Conservation (phyloP, 2,329 filamentous ascomycete species). For the Moelleriella libera region DNA sequence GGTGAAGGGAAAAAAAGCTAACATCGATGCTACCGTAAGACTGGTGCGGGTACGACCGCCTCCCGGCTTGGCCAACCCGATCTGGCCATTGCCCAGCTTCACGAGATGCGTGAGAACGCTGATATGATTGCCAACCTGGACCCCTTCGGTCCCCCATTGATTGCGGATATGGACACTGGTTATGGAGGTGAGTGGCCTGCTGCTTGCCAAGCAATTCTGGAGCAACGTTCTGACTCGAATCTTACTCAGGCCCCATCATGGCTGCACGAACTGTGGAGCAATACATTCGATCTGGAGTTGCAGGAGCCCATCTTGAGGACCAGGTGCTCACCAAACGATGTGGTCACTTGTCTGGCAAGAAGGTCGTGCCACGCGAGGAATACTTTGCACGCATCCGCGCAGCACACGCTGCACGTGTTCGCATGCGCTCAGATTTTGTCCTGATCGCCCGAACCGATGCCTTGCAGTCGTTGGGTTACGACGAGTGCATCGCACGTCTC, state of each 20-base stretch:
- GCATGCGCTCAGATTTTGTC: conserved; percentile 40
- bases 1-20: too few species aligned
- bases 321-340: conserved; percentile 53
- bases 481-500: conserved; percentile 37
- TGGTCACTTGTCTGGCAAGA: conserved; percentile 48
- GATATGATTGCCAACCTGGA: conserved; percentile 49
- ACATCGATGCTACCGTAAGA: conserved; percentile 20
- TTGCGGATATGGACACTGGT: conserved; percentile 46
- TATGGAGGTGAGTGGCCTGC: conserved; percentile 29
- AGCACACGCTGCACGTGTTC: conserved; percentile 33
- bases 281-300: conserved; percentile 41
- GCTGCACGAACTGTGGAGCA: conserved; percentile 35
- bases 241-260: conserved; percentile 27
- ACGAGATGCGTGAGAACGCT: conserved; percentile 50
- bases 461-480: conserved; percentile 40
- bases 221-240: not conserved
- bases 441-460: conserved; percentile 53
- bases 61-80: conserved; percentile 50
- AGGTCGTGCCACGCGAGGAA: conserved; percentile 37
- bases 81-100: conserved; percentile 45
- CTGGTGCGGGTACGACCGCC: conserved; percentile 47
- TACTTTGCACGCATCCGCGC: conserved; percentile 42
- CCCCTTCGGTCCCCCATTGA: conserved; percentile 38
- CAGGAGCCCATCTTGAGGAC: conserved; percentile 47
- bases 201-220: not conserved